Base-by-base conservation (phyloP, 1,139 yeast species). In the Yamadazyma dushanensis region DNA sequence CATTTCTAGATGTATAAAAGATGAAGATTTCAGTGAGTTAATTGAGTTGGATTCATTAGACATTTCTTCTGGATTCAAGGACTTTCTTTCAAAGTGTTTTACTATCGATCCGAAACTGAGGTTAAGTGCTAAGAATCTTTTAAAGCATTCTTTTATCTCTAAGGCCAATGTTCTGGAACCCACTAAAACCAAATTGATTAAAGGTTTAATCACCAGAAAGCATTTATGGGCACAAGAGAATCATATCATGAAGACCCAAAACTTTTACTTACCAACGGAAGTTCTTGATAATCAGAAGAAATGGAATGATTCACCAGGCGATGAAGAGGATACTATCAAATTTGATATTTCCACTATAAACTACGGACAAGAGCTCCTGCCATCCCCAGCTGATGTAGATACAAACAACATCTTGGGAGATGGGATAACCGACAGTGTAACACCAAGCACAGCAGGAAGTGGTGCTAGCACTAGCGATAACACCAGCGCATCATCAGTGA, bases 71-170 rank as follows among this genome's bases (percentile, higher is more conserved):
- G 29, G 31, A 1, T 58, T 69, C 45, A 76, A 70, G 40, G 84
- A 83, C 41, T 88, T 88, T 55, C 72, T 85, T 8, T 52, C 56
- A n/a, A 63, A 63, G 30, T 88, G 96, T 51, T 70, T 88, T 42
- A 66, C 72, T 19, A 78, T 82, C 45, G 76, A 77, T 41, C 88
- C 95, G 1, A 56, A 57, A 15, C 56, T 63, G 16, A 66, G 96
- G 36, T 78, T 76, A 4, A 62, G 77, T 11, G 87, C 94, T 0
- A 53, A 61, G 10, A 72, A 69, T 33, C 63, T 88, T n/a, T 59
- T 83, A 31, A 71, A 68, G 39, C 87, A 81, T 42, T 70, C 70
- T 35, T 85, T 86, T 46, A 70, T 87, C 3, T 54, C 62, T 16
- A 59, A 41, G 20, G 38, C 45, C 2, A 32, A 40, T 2, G 28